These are phyloP conservation scores for Boeremia lycopersici DNA, from an alignment of 2,329 filamentous ascomycete genomes.

Conservation along the genomic window DNA sequence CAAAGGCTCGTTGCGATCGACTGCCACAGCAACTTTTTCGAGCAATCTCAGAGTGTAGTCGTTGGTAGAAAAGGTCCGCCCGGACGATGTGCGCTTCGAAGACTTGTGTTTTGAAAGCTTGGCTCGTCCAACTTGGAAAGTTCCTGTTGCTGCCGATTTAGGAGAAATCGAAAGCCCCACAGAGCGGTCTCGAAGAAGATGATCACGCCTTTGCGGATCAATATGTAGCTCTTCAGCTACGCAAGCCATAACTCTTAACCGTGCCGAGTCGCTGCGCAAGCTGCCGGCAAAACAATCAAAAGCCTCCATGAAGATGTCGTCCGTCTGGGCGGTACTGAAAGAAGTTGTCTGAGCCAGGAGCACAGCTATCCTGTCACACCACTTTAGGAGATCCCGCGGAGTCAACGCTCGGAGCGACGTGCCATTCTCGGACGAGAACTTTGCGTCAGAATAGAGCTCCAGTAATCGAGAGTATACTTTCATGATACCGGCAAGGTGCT, in stretches of 20 bases:
- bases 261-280: constrained; percentile 69
- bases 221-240: constrained; percentile 90
- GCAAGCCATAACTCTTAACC: constrained; percentile 65
- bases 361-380: constrained; percentile 77
- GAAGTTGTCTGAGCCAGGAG: constrained; percentile 67
- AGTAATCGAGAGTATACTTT: constrained; percentile 59
- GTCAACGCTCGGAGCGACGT: constrained; percentile 67
- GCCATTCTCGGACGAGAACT: constrained; percentile 59
- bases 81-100: constrained; percentile 46
- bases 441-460: constrained; percentile 48
- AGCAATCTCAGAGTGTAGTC: constrained; percentile 82
- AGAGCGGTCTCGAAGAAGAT: constrained; percentile 75
- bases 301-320: constrained; percentile 92
- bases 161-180: constrained; percentile 61
- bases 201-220: constrained; percentile 78
- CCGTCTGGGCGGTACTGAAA: constrained; percentile 71
- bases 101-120: constrained; percentile 52
- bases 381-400: constrained; percentile 85
- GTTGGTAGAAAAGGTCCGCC: constrained; percentile 82
- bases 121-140: constrained; percentile 49
- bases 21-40: constrained; percentile 84
- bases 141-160: constrained; percentile 35
- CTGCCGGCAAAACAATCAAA: constrained; percentile 90
- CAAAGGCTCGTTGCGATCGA: constrained; percentile 84
- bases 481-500: constrained; percentile 61